phyloP scores from a whole-genome alignment of 2,329 filamentous ascomycete species.

The Fusarium sp. region DNA sequence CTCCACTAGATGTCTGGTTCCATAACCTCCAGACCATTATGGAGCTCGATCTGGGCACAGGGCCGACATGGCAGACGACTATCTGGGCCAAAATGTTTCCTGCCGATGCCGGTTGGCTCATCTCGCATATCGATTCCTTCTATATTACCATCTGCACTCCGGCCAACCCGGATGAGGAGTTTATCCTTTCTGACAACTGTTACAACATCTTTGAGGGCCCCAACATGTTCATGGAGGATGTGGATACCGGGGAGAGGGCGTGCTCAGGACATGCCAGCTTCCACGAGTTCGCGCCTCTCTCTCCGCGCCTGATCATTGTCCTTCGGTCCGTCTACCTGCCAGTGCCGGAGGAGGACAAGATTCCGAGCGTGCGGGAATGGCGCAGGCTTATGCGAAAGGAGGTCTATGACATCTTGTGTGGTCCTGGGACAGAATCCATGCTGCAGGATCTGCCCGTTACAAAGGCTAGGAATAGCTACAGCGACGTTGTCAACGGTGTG shows the following conservation, averaged over 20 bases:
- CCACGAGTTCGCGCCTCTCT: constrained; percentile 47
- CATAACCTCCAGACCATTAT: constrained; percentile 43
- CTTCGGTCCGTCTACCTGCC: constrained; percentile 37
- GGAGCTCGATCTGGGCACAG: constrained; percentile 43
- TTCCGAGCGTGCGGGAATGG: background rate
- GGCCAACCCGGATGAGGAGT: constrained; percentile 30
- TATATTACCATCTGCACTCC: constrained; percentile 48
- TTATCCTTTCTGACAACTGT: constrained; percentile 37
- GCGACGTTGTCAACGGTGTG: background rate
- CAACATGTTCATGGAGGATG: constrained; percentile 22
- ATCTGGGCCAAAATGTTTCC: constrained; percentile 31
- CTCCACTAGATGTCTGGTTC: constrained; percentile 47
- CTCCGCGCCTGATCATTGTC: constrained; percentile 45
- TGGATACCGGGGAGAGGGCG: constrained; percentile 19
- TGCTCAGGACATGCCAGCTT: constrained; percentile 17
- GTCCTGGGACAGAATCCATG: background rate
- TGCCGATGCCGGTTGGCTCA: constrained; percentile 41
- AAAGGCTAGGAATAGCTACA: constrained; percentile 9
- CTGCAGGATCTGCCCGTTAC: constrained; percentile 1
- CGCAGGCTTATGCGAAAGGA: background rate
- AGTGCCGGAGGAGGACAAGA: constrained; percentile 34
- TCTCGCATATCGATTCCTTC: constrained; percentile 31
- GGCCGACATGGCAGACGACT: background rate
- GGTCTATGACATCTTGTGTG: background rate
- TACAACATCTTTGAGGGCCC: constrained; percentile 46